Evolutionary conservation across 2,329 filamentous ascomycete genomes (phyloP).

Genomic region (Neofusicoccum laricinum): DNA sequence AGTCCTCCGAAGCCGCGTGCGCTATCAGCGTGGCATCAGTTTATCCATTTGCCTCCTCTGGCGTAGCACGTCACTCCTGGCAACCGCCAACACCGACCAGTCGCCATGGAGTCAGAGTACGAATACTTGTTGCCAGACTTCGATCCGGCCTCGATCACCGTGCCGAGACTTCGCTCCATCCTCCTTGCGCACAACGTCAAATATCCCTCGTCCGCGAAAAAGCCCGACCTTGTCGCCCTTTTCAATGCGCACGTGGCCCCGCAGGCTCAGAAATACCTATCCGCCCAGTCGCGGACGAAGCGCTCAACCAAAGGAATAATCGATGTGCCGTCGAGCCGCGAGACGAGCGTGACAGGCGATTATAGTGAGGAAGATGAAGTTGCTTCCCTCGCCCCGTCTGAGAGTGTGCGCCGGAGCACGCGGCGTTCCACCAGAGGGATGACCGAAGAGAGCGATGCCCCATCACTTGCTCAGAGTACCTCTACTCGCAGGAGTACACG

Average conservation of each 20-base stretch:
- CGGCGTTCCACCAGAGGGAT: conserved; percentile 41
- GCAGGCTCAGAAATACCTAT: conserved; percentile 72
- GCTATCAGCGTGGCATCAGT: not conserved
- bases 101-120: conserved; percentile 31
- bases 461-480: conserved; percentile 26
- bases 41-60: conserved; percentile 5
- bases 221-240: conserved; percentile 79
- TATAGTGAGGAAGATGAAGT: conserved; percentile 50
- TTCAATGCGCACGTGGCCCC: conserved; percentile 78
- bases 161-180: conserved; percentile 85
- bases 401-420: conserved; percentile 23
- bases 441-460: conserved; percentile 34
- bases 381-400: not conserved
- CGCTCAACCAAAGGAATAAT: conserved; percentile 84
- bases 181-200: conserved; percentile 83
- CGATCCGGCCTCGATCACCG: conserved; percentile 77
- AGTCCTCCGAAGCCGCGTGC: not conserved
- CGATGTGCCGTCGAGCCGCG: conserved; percentile 63
- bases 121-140: conserved; percentile 87
- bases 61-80: conserved; percentile 11
- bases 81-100: not conserved
- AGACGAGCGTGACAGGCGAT: conserved; percentile 57
- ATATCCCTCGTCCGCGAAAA: conserved; percentile 89
- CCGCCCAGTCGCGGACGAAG: conserved; percentile 73
- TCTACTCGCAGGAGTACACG: conserved; percentile 6